Evolutionary conservation across 1,284 basidiomycete genomes (phyloP), one percentile per base, ranked within the genome.

Genomic region (Cutaneotrichosporon daszewskae): DNA sequence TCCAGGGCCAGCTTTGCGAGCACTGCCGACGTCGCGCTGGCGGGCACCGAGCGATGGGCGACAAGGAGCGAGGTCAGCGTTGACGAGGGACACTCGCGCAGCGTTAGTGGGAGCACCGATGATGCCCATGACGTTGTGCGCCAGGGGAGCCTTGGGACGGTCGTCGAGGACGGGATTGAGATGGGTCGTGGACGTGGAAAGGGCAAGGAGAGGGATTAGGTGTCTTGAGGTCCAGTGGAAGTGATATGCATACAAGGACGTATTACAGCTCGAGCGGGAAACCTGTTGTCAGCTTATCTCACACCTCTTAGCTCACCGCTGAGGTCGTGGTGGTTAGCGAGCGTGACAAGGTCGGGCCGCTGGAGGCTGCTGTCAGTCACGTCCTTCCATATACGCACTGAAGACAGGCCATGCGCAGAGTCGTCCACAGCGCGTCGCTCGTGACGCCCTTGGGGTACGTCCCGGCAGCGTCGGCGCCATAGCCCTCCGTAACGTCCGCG

Each of bases 351-450:
- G 27, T 52, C 51, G 19, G 47, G 44, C n/a, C 40, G 26, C 41
- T 41, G 42, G 40, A 44, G 50, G 28, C n/a, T n/a, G n/a, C n/a
- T 28, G 45, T 28, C 26, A 28, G 4, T 4, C 26, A 3, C 26
- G 26, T 28, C 11, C 26, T 28, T 64, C n/a, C n/a, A n/a, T n/a
- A n/a, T n/a, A n/a, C n/a, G n/a, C n/a, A n/a, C n/a, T 88, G 82
- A 57, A 87, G 62, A 61, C 84, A 87, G 37, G 83, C 81, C 40
- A 82, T 86, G 68, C 81, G 81, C 55, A 94, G 69, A 57, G 83
- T 86, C 36, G 86, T 85, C 90, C 90, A 94, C 27, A 95, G 72
- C 4, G 84, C 77, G 23, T 75, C 76, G 18, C 83, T 83, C 3
- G 82, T 84, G 28, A 91, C 80, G 12, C 84, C 87, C 35, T 82